Conservation (phyloP, 306 rosid genomes). For the Rosa lucieae region DNA sequence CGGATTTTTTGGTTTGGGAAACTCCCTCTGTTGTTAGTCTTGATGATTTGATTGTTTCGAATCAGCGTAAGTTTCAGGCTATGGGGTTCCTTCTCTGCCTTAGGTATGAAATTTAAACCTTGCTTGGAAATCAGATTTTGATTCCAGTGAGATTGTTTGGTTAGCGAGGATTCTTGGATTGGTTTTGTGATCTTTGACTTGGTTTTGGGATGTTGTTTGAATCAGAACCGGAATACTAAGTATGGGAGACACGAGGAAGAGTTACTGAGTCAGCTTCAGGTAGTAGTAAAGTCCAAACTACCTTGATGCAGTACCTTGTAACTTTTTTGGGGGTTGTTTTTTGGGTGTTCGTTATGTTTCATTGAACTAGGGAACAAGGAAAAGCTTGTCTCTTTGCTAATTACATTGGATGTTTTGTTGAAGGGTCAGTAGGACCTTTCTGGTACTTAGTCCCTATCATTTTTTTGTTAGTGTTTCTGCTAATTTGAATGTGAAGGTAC, state of each 20-base stretch:
- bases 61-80: slow-evolving; percentile 58
- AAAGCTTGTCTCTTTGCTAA: too few species aligned
- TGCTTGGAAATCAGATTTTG: background rate
- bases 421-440: too few species aligned
- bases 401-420: too few species aligned
- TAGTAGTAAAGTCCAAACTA: slow-evolving; percentile 38
- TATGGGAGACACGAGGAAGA: slow-evolving; percentile 77
- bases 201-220: slow-evolving; percentile 19
- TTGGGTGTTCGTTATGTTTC: too few species aligned
- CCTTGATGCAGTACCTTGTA: too few species aligned
- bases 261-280: slow-evolving; percentile 70
- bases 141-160: background rate
- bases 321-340: slow-evolving; percentile 6
- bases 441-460: too few species aligned
- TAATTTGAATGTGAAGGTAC: too few species aligned
- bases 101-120: slow-evolving; percentile 43
- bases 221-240: slow-evolving; percentile 77
- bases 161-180: background rate
- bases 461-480: too few species aligned
- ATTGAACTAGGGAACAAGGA: too few species aligned
- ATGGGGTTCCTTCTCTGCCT: slow-evolving; percentile 77
- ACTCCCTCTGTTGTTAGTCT: slow-evolving; percentile 61
- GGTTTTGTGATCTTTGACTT: slow-evolving; percentile 35
- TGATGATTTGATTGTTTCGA: slow-evolving; percentile 66
- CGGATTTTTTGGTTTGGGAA: slow-evolving; percentile 65